Percentiles rank a stretch among this genome's conserved stretches.
Conservation (phyloP, 345 rosid genomes). For the Populus simonii region DNA sequence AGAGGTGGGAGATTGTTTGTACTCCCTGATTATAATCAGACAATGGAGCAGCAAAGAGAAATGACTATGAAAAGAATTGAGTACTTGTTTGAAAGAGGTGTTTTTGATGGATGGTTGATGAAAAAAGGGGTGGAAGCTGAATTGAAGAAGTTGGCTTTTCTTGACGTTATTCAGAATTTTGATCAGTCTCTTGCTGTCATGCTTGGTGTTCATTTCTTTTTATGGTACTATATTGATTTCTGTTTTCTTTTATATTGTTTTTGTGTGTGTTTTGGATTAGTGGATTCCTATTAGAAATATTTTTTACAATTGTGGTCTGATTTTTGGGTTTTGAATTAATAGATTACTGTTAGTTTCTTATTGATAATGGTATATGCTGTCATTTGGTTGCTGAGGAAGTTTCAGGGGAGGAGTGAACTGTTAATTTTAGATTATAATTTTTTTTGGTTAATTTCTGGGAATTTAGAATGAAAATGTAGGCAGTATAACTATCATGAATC, state of each 20-base stretch:
- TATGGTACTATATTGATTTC: constrained; percentile 45
- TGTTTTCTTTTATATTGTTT: background rate
- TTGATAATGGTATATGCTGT: background rate
- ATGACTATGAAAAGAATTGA: constrained; percentile 66
- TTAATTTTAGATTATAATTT: background rate
- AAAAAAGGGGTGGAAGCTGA: constrained; percentile 52
- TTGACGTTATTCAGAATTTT: constrained; percentile 50
- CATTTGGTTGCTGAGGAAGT: background rate
- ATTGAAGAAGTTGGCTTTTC: constrained; percentile 53
- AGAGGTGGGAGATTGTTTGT: constrained; percentile 71
- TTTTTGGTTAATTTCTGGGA: background rate
- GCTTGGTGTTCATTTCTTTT: constrained; percentile 79
- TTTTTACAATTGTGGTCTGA: background rate
- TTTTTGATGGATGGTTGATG: constrained; percentile 74
- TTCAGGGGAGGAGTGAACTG: background rate
- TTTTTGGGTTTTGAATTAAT: background rate
- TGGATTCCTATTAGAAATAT: background rate
- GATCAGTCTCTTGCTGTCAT: constrained; percentile 74
- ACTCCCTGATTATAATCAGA: constrained; percentile 72
- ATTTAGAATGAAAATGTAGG: background rate
- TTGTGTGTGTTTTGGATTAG: background rate
- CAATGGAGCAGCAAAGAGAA: constrained; percentile 94
- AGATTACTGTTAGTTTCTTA: background rate
- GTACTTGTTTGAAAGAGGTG: constrained; percentile 58
- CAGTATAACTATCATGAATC: background rate